Conservation (phyloP, 257 asterid genomes). For the Salvia splendens region DNA sequence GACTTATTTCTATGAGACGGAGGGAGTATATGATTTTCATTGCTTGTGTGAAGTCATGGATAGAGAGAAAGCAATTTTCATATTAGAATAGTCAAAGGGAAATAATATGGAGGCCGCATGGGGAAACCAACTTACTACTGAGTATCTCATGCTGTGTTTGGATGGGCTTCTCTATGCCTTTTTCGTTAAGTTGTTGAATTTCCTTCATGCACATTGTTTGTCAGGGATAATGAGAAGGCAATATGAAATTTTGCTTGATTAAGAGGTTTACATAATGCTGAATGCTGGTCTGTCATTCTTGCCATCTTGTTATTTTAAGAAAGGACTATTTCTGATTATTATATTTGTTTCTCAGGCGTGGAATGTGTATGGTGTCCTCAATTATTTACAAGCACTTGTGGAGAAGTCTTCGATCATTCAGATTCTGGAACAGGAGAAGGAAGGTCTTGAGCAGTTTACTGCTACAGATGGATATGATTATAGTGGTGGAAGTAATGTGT, state of each 20-base stretch:
- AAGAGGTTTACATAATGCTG: neutral
- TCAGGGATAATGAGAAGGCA: neutral
- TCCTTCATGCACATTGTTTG: neutral
- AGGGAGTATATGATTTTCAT: neutral
- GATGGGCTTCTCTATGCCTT: neutral
- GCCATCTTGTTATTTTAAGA: neutral
- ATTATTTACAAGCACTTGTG: constrained; percentile 87
- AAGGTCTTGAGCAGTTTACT: constrained; percentile 89
- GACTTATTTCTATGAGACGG: too few relatives aligned
- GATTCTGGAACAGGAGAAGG: constrained; percentile 85
- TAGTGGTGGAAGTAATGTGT: constrained; percentile 93
- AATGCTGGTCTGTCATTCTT: neutral
- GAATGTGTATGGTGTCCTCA: constrained; percentile 96
- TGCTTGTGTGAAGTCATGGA: neutral
- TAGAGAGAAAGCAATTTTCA: neutral
- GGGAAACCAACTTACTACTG: neutral
- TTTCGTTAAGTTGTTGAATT: constrained; percentile 4
- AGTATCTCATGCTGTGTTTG: neutral
- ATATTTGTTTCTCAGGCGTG: constrained; percentile 62
- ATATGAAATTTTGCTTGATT: neutral
- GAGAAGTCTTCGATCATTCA: constrained; percentile 87
- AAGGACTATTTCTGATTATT: neutral
- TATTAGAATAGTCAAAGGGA: neutral
- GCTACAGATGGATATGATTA: constrained; percentile 95
- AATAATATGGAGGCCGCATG: neutral